These are phyloP conservation scores for Ophiostoma sp. DNA, from an alignment of 2,329 filamentous ascomycete genomes.

Conservation along the genomic window DNA sequence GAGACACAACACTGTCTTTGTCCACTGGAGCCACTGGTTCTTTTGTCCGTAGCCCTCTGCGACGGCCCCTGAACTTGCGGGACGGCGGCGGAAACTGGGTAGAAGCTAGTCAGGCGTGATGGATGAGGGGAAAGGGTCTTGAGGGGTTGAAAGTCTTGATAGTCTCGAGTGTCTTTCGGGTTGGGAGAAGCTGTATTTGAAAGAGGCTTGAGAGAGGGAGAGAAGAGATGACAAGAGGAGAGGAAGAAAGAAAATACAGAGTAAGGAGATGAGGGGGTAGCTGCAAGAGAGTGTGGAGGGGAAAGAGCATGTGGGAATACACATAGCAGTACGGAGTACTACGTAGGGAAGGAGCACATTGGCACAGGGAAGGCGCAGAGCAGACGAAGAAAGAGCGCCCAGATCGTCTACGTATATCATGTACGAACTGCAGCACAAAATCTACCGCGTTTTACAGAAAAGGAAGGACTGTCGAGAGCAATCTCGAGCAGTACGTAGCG, in stretches of 20 bases:
- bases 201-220: not conserved
- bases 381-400: not conserved
- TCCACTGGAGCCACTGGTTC: not conserved
- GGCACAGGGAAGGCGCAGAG: too few species aligned
- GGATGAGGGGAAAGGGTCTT: not conserved
- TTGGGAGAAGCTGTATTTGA: too few species aligned
- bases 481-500: too few species aligned
- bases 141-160: not conserved
- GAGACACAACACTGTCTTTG: not conserved
- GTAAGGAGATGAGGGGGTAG: too few species aligned
- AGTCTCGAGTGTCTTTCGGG: not conserved
- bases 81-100: slow-evolving; percentile 15
- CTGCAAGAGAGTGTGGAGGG: not conserved
- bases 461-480: too few species aligned
- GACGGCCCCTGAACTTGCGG: slow-evolving; percentile 8
- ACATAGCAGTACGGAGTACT: too few species aligned
- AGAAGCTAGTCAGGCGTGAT: slow-evolving; percentile 2
- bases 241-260: too few species aligned
- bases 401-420: not conserved
- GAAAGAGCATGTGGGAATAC: not conserved
- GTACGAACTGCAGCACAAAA: too few species aligned
- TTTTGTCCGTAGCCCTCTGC: not conserved
- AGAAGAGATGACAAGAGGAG: not conserved
- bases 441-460: too few species aligned
- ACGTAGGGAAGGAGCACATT: too few species aligned